A percentile compares a stretch with the other conserved stretches of the same genome.
These are phyloP conservation scores for Entonaema liquescens DNA, from an alignment of 495 filamentous ascomycete genomes.

Conservation along the genomic window DNA sequence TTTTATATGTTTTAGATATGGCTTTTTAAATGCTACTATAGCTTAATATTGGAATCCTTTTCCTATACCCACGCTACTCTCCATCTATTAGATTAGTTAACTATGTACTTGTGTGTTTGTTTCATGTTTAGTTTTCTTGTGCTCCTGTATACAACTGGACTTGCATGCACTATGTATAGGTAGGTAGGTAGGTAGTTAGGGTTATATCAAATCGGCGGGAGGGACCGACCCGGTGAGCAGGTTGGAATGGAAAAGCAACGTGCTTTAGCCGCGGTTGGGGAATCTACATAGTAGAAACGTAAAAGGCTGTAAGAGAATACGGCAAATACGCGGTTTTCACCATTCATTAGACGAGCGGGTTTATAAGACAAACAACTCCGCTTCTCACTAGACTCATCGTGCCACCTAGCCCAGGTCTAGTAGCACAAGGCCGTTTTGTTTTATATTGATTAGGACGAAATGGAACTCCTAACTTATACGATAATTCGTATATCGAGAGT, in stretches of 20 bases:
- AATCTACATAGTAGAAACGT: constrained; percentile 4
- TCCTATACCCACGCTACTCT: neutral
- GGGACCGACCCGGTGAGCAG: constrained; percentile 25
- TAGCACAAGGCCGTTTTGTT: neutral
- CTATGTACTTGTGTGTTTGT: no score
- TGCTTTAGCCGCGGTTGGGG: constrained; percentile 5
- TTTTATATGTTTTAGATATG: neutral
- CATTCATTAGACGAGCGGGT: constrained; percentile 23
- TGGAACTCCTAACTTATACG: constrained; percentile 14
- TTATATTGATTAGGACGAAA: constrained; percentile 10
- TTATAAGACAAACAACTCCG: constrained; percentile 10
- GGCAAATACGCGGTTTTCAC: neutral
- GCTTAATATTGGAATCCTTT: no score
- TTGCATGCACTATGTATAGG: neutral
- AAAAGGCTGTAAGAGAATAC: constrained; percentile 15
- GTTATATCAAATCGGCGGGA: constrained; percentile 24
- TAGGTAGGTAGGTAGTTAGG: no score
- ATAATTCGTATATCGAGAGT: neutral
- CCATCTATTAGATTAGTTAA: no score
- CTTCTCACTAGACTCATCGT: neutral
- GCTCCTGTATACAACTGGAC: neutral
- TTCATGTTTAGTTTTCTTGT: constrained; percentile 4
- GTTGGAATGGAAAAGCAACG: constrained; percentile 10
- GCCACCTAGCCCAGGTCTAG: neutral
- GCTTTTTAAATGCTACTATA: no score